Conservation (phyloP, 2,329 filamentous ascomycete species). For the Stagonosporopsis tanaceti region DNA sequence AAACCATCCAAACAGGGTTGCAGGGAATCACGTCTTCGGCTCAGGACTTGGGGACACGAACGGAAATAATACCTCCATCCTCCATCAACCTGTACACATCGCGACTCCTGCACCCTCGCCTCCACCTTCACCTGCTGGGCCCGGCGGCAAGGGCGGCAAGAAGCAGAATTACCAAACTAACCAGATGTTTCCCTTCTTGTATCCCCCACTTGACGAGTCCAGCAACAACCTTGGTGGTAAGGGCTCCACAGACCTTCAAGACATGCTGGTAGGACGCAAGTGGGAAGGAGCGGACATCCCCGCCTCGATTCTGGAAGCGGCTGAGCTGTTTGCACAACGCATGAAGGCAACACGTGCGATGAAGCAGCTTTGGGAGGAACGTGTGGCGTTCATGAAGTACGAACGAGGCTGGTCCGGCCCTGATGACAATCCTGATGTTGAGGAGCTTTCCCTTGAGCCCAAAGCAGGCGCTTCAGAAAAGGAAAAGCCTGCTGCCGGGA, state of each 20-base stretch:
- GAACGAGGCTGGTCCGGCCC: conserved; percentile 83
- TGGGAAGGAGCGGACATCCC: conserved; percentile 97
- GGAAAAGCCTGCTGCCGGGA: conserved; percentile 54
- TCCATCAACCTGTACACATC: conserved; percentile 96
- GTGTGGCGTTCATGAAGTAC: conserved; percentile 88
- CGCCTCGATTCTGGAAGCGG: conserved; percentile 92
- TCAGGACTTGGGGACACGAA: conserved; percentile 59
- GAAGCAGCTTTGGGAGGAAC: conserved; percentile 92
- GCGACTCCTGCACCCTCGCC: conserved; percentile 97
- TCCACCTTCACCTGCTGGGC: conserved; percentile 85
- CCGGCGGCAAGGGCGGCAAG: conserved; percentile 89
- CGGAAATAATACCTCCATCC: conserved; percentile 71
- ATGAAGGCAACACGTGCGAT: conserved; percentile 92
- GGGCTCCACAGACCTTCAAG: conserved; percentile 80
- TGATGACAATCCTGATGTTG: conserved; percentile 56
- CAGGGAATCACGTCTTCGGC: conserved; percentile 60
- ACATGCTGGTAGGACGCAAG: conserved; percentile 78
- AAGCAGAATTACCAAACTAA: conserved; percentile 99
- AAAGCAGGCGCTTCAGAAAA: conserved; percentile 44
- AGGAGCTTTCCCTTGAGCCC: conserved; percentile 49
- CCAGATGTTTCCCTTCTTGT: conserved; percentile 97
- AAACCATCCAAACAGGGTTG: conserved; percentile 69
- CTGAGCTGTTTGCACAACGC: conserved; percentile 86
- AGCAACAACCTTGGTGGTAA: conserved; percentile 93
- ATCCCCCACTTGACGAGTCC: conserved; percentile 86